phyloP scores from a whole-genome alignment of 495 filamentous ascomycete genomes.

The Penicillium roqueforti region DNA sequence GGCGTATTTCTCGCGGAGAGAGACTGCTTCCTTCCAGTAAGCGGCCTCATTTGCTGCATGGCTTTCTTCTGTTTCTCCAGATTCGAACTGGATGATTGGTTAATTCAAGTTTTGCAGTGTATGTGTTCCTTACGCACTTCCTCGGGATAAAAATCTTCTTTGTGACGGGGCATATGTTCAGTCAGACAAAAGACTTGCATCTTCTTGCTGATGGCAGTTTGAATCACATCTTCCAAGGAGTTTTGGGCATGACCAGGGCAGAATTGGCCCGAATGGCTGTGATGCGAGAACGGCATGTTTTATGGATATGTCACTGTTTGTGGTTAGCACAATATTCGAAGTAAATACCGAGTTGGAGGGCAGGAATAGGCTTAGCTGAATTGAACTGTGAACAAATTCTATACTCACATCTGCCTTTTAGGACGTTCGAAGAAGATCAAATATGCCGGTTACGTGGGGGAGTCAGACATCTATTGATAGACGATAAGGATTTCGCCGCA shows the following conservation, averaged over 20 bases:
- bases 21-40: slow-evolving; percentile 66
- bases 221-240: slow-evolving; percentile 77
- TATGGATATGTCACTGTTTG: slow-evolving; percentile 1
- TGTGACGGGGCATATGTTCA: slow-evolving; percentile 88
- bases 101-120: neutral
- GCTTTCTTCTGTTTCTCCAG: slow-evolving; percentile 33
- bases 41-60: slow-evolving; percentile 57
- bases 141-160: slow-evolving; percentile 84
- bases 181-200: slow-evolving; percentile 84
- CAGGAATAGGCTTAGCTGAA: neutral
- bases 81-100: slow-evolving; percentile 33
- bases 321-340: slow-evolving; percentile 4
- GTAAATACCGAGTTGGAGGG: neutral
- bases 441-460: neutral
- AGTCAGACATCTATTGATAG: slow-evolving; percentile 5
- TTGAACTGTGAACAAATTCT: neutral
- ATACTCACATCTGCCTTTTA: neutral
- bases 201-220: slow-evolving; percentile 68
- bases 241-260: slow-evolving; percentile 84
- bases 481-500: slow-evolving; percentile 22
- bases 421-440: neutral
- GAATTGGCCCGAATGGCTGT: slow-evolving; percentile 97
- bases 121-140: slow-evolving; percentile 55
- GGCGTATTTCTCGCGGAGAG: slow-evolving; percentile 67
- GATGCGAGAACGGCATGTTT: slow-evolving; percentile 94